phyloP scores from a whole-genome alignment of 1,284 basidiomycete species.

The Athelia sp. region DNA sequence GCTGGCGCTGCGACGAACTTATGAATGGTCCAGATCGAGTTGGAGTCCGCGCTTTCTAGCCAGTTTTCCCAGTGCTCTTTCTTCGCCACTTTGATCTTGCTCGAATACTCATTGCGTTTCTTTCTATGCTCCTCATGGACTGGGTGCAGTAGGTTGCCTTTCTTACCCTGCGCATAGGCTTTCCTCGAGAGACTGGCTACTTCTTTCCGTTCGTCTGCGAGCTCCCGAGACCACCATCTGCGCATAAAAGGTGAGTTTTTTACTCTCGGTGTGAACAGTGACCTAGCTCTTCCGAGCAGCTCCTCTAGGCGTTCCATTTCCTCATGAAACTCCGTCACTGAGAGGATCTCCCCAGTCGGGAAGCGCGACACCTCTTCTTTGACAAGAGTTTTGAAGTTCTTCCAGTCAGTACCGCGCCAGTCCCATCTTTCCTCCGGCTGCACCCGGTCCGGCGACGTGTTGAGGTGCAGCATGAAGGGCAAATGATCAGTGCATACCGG shows the following conservation, averaged over 20 bases:
- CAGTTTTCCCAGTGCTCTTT: conserved; percentile 22
- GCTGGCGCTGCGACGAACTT: conserved; percentile 17
- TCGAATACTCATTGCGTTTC: conserved; percentile 13
- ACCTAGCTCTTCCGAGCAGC: conserved; percentile 6
- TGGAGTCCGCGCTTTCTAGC: conserved; percentile 15
- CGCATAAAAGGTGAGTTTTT: conserved; percentile 17
- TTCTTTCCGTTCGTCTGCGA: conserved; percentile 9
- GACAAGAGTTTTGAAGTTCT: conserved; percentile 12
- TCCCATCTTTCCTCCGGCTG: conserved; percentile 6
- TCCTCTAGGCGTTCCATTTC: conserved; percentile 6
- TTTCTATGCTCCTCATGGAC: conserved; percentile 8
- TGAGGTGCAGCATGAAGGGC: conserved; percentile 15
- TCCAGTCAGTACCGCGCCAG: conserved; percentile 20
- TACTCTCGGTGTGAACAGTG: not conserved
- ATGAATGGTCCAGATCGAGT: conserved; percentile 22
- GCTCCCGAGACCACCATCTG: conserved; percentile 21
- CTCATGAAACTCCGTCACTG: conserved; percentile 8
- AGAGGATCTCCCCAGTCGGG: not conserved
- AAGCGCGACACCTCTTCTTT: not conserved
- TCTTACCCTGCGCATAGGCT: conserved; percentile 7
- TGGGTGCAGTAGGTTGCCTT: conserved; percentile 9
- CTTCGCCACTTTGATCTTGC: conserved; percentile 16
- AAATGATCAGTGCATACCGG: conserved; percentile 22
- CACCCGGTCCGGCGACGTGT: conserved; percentile 2
- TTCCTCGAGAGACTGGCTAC: conserved; percentile 11